phyloP scores from a whole-genome alignment of 352 stramenopile genomes.

The Pythium oligandrum region DNA sequence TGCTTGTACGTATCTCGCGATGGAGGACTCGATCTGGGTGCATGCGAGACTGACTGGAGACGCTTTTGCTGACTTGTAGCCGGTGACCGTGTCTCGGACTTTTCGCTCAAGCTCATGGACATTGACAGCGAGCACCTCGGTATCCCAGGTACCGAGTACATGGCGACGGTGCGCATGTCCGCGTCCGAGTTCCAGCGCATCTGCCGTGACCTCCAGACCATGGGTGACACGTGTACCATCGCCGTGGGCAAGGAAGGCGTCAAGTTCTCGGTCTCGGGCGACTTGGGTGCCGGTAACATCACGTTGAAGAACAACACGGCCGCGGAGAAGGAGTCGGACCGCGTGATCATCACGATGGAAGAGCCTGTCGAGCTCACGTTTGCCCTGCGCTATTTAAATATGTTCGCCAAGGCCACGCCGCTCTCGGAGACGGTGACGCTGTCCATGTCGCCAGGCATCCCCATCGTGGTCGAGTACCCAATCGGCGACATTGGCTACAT shows the following conservation, averaged over 20 bases:
- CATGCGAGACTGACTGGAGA: slow-evolving; percentile 4
- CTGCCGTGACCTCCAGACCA: slow-evolving; percentile 96
- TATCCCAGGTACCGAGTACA: slow-evolving; percentile 99
- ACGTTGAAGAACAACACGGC: slow-evolving; percentile 89
- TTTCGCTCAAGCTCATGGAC: slow-evolving; percentile 99
- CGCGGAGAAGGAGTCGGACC: slow-evolving; percentile 83
- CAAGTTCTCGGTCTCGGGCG: slow-evolving; percentile 95
- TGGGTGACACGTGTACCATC: slow-evolving; percentile 98
- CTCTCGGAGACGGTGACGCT: slow-evolving; percentile 95
- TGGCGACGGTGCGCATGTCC: slow-evolving; percentile 93
- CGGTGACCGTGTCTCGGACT: slow-evolving; percentile 92
- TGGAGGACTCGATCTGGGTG: slow-evolving; percentile 39
- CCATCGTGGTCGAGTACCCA: slow-evolving; percentile 98
- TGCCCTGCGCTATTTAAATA: slow-evolving; percentile 98
- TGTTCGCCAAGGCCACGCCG: slow-evolving; percentile 99
- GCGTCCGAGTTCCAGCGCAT: slow-evolving; percentile 98
- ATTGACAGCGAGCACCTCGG: slow-evolving; percentile 99
- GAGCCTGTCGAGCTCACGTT: slow-evolving; percentile 99
- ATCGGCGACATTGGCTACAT: slow-evolving; percentile 97
- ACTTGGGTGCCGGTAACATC: slow-evolving; percentile 96
- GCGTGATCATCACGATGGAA: slow-evolving; percentile 98
- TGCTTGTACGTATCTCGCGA: slow-evolving; percentile 51
- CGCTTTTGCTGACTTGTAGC: slow-evolving; percentile 28
- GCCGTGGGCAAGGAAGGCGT: slow-evolving; percentile 97
- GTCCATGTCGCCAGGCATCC: slow-evolving; percentile 96